Conservation (phyloP, 129 eudicot genomes). For the carrot (Daucus carota) region DNA sequence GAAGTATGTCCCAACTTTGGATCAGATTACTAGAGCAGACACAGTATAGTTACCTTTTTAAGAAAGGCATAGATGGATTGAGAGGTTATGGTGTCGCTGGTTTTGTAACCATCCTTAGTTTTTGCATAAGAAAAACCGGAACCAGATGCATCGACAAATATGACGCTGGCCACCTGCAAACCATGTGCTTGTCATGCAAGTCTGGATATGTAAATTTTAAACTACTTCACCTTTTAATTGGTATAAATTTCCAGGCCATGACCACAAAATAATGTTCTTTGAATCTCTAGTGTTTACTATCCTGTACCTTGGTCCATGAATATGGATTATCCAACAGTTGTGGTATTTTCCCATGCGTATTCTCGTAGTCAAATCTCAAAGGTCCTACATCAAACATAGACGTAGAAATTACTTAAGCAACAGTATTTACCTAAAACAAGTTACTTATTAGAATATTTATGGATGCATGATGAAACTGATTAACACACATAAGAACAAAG, state of each 20-base stretch:
- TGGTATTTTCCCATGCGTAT: constrained; percentile 5
- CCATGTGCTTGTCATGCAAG: not conserved
- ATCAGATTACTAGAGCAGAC: not conserved
- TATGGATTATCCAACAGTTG: constrained; percentile 25
- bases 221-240: no score
- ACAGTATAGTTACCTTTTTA: constrained; percentile 11
- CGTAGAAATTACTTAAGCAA: not conserved
- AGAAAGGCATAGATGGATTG: constrained; percentile 20
- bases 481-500: not conserved
- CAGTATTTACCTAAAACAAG: not conserved
- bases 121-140: constrained; percentile 31
- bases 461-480: not conserved
- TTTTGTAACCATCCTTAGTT: constrained; percentile 17
- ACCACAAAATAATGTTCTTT: not conserved
- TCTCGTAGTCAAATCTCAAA: constrained; percentile 5
- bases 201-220: not conserved
- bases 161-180: constrained; percentile 27
- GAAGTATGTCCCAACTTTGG: no score
- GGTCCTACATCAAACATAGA: constrained; percentile 17
- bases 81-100: constrained; percentile 24
- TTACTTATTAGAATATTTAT: no score
- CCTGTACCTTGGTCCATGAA: constrained; percentile 37
- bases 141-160: constrained; percentile 31
- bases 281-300: not conserved
- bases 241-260: no score